Conservation (phyloP, 2,329 filamentous ascomycete genomes). For the Whalleya microplaca region DNA sequence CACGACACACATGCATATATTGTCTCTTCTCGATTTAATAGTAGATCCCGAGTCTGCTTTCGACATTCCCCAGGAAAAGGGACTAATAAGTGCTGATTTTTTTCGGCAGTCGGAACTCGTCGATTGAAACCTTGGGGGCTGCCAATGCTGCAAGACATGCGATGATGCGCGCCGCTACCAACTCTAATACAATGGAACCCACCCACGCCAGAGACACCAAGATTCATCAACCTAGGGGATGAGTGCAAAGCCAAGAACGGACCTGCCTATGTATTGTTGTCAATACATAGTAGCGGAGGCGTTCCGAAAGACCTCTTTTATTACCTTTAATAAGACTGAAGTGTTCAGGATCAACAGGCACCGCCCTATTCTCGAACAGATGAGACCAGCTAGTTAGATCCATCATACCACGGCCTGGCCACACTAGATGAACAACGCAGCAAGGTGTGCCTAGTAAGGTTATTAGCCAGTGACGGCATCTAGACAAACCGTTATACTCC, state of each 20-base stretch:
- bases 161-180: slow-evolving; percentile 29
- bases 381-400: neutral
- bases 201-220: slow-evolving; percentile 15
- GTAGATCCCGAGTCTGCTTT: neutral
- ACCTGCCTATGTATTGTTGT: neutral
- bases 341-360: neutral
- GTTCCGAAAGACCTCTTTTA: neutral
- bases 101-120: slow-evolving; percentile 28
- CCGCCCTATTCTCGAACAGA: neutral
- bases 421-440: slow-evolving; percentile 16
- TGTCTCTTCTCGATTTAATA: neutral
- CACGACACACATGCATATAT: neutral
- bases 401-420: neutral
- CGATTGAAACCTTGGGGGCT: slow-evolving; percentile 27
- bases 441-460: slow-evolving; percentile 17
- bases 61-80: neutral
- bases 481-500: slow-evolving; percentile 25
- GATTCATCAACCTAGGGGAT: slow-evolving; percentile 1
- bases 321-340: neutral
- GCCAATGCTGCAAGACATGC: slow-evolving; percentile 29
- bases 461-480: slow-evolving; percentile 17
- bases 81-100: slow-evolving; percentile 23
- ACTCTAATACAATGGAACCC: slow-evolving; percentile 26
- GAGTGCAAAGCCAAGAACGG: neutral
- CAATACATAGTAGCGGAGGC: neutral